Base-by-base conservation (phyloP, 495 filamentous ascomycete species). In the Xylaria intraflava region DNA sequence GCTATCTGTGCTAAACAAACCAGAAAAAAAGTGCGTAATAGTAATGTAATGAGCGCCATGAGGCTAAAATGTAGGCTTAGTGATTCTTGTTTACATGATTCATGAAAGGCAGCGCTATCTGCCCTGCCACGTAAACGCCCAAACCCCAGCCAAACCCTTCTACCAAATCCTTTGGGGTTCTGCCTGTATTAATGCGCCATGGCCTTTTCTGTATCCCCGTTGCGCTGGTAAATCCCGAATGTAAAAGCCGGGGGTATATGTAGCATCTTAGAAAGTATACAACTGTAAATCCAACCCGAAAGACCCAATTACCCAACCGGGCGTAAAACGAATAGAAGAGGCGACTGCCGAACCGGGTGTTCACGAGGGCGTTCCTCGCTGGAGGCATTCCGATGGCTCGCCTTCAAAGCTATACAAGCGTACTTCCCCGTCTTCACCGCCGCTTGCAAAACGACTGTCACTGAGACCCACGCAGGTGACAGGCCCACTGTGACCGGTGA, bases 381-480 rank as follows among this genome's bases (percentile, higher is more conserved):
- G 63, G 42, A 65, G 60, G 20, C 59, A 65, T 47, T 56, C 68
- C 63, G 56, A 62, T 31, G 61, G 61, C 41, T 72, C 73, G 49
- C 72, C 80, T 60, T 81, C 86, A 69, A 95, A 95, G 61, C 83
- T 87, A 65, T 93, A 90, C 69, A 97, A 75, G 62, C 92, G 77
- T 16, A 95, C 88, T 53, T 92, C 89, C 46, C 87, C 86, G 67
- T 99, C 93, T 65, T 97, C 94, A 54, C 93, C 85, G 11, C 91
- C 93, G 55, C 87, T 95, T 39, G 85, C 85, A 75, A 97, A 84
- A 35, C 86, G 80, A 58, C 81, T 84, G 65, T 97, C 93, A 56
- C 88, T 91, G 7, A 99, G 75, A 2, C 89, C 90, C 42, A 96
- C 83, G 67, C 90, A 95, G 29, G 88, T 93, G n/a, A 95, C 89